Evolutionary conservation across 805 yeast species (phyloP).

Genomic region (Cyberlindnera maclurae): DNA sequence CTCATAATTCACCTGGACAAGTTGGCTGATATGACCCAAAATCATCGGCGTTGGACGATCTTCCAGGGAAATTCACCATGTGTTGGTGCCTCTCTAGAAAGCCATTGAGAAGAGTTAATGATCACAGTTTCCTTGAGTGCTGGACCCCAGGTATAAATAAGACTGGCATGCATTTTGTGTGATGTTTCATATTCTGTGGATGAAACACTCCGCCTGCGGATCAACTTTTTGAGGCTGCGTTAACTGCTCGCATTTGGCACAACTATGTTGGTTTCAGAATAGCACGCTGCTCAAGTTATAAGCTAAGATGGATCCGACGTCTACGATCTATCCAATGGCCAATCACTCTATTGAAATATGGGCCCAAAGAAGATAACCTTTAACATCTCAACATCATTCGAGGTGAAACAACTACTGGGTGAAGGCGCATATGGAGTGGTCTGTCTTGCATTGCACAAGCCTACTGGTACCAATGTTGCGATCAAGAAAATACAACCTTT

Average conservation of each 20-base stretch:
- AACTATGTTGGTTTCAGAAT: neutral
- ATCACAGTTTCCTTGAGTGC: no score
- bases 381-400: slow-evolving; percentile 83
- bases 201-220: neutral
- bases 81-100: no score
- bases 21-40: no score
- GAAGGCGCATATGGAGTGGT: slow-evolving; percentile 97
- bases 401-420: slow-evolving; percentile 78
- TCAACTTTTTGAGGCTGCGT: neutral
- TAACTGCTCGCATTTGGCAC: neutral
- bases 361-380: slow-evolving; percentile 43
- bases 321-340: no score
- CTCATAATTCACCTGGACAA: no score
- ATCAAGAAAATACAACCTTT: slow-evolving; percentile 93
- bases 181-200: no score
- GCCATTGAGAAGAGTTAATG: no score
- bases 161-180: no score
- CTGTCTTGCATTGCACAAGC: slow-evolving; percentile 80
- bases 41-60: no score
- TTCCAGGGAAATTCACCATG: no score
- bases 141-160: no score
- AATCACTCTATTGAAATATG: slow-evolving; percentile 2
- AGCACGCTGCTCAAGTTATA: neutral
- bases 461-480: slow-evolving; percentile 85
- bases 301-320: neutral